These are phyloP conservation scores for Wallemia hederae DNA, from an alignment of 1,284 basidiomycete species.

Conservation along the genomic window DNA sequence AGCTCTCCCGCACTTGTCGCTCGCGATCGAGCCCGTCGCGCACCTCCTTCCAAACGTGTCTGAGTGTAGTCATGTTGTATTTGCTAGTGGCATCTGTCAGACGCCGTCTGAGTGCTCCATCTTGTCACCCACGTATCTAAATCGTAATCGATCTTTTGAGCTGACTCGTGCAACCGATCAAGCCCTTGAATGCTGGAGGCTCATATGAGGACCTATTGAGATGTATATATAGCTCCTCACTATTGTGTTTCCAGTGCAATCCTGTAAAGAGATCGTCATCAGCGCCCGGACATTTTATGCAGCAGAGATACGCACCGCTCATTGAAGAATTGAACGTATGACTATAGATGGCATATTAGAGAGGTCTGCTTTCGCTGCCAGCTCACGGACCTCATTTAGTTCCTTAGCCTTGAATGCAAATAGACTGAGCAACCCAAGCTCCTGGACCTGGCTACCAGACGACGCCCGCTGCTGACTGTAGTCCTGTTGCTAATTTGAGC, in stretches of 20 bases:
- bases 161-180: neutral
- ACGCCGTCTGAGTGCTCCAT: neutral
- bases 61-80: neutral
- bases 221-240: neutral
- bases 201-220: neutral
- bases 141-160: neutral
- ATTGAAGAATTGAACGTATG: constrained; percentile 1
- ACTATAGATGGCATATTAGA: neutral
- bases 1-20: neutral
- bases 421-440: neutral
- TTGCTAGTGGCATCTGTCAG: neutral
- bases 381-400: neutral
- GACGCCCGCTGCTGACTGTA: neutral
- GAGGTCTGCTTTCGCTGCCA: neutral
- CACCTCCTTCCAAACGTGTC: neutral
- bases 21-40: neutral
- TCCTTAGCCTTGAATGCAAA: neutral
- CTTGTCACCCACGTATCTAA: neutral
- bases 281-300: neutral
- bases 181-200: neutral
- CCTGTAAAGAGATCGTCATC: neutral
- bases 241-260: neutral
- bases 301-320: neutral
- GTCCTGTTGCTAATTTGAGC: neutral
- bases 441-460: neutral